A percentile compares a stretch with the other conserved stretches of the same genome.
phyloP scores from a whole-genome alignment of 306 rosid genomes.

The Cucurbita argyrosperma region DNA sequence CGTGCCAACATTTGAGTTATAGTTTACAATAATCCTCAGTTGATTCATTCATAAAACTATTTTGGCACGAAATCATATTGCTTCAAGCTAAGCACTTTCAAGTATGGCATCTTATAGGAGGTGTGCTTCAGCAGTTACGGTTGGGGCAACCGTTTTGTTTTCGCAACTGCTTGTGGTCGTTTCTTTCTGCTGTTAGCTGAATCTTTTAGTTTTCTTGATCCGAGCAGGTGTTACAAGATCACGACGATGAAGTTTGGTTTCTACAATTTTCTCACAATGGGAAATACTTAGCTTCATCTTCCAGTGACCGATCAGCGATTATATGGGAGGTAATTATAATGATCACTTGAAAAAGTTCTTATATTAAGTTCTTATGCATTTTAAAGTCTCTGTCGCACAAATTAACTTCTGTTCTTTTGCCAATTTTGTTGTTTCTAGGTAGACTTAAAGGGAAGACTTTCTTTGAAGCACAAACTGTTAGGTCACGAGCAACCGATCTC shows the following conservation, averaged over 20 bases:
- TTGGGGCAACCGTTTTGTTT: neutral
- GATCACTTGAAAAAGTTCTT: neutral
- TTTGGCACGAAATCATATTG: neutral
- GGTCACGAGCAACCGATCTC: slow-evolving; percentile 80
- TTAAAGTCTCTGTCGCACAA: neutral
- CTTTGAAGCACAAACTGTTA: slow-evolving; percentile 55
- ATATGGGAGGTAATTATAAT: slow-evolving; percentile 78
- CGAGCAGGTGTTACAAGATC: slow-evolving; percentile 55
- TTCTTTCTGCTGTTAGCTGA: neutral
- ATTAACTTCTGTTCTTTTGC: neutral
- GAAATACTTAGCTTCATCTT: slow-evolving; percentile 82
- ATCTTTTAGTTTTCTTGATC: neutral
- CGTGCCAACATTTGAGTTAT: neutral
- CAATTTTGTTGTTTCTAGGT: slow-evolving; percentile 29
- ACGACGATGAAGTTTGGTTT: slow-evolving; percentile 86
- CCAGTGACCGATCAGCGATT: slow-evolving; percentile 69
- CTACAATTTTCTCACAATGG: slow-evolving; percentile 88
- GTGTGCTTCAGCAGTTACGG: neutral
- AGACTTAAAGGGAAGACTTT: slow-evolving; percentile 35
- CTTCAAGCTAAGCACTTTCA: neutral
- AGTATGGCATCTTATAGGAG: neutral
- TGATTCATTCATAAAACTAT: neutral
- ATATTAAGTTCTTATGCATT: neutral
- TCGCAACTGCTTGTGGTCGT: neutral
- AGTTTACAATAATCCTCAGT: neutral